Percentiles rank a stretch among this genome's conserved stretches.
Conservation (phyloP, 164 flowering plant genomes). For the Vitis rotundifolia region DNA sequence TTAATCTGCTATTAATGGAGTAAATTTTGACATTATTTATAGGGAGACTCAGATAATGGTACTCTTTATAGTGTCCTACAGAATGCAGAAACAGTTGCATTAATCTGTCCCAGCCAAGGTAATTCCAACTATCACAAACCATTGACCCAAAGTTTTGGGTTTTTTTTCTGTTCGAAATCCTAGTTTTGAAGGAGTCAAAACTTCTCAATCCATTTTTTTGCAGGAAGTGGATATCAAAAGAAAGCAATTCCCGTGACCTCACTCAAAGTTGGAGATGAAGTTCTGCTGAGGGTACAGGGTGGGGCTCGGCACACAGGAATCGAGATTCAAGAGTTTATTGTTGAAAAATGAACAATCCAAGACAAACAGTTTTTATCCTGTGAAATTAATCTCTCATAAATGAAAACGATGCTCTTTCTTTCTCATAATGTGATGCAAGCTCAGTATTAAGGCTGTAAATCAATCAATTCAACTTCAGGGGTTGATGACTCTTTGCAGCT, state of each 20-base stretch:
- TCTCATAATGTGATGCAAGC: too few relatives aligned
- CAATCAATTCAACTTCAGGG: too few relatives aligned
- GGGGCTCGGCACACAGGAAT: slow-evolving; percentile 92
- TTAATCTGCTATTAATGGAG: neutral
- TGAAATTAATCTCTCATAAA: too few relatives aligned
- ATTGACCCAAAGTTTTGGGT: neutral
- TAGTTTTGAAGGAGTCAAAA: neutral
- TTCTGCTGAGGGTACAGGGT: slow-evolving; percentile 69
- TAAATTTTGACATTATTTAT: slow-evolving; percentile 5
- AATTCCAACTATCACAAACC: neutral
- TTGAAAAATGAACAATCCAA: slow-evolving; percentile 56
- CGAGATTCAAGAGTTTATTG: slow-evolving; percentile 84
- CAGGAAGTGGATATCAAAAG: slow-evolving; percentile 42
- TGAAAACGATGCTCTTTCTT: too few relatives aligned
- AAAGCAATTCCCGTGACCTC: slow-evolving; percentile 75
- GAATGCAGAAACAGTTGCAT: slow-evolving; percentile 90
- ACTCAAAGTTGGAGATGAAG: slow-evolving; percentile 73
- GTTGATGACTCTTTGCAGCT: too few relatives aligned
- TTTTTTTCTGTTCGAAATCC: neutral
- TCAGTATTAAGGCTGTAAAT: too few relatives aligned
- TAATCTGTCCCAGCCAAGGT: slow-evolving; percentile 62
- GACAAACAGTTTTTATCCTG: neutral
- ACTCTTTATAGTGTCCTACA: slow-evolving; percentile 70
- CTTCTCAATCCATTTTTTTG: neutral
- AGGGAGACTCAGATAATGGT: slow-evolving; percentile 44